A percentile compares a stretch with the other conserved stretches of the same genome.
These are phyloP conservation scores for Rosa persica DNA, from an alignment of 306 rosid species.

Conservation along the genomic window DNA sequence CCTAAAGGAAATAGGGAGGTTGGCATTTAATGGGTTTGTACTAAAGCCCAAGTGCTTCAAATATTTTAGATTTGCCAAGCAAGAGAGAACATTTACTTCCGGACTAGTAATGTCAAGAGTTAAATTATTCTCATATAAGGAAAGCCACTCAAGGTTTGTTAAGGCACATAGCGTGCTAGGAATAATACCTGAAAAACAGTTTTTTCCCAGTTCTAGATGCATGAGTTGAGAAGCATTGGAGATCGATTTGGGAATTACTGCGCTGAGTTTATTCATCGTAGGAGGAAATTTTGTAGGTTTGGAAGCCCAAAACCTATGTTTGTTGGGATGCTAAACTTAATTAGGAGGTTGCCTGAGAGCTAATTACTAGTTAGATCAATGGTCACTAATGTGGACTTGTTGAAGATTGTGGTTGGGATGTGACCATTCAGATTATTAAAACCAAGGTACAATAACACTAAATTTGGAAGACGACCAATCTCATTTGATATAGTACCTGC, in stretches of 20 bases:
- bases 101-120: not conserved
- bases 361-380: too few species aligned
- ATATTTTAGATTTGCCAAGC: not conserved
- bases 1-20: not conserved
- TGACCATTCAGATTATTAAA: not conserved
- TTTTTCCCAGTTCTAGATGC: fast-evolving
- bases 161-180: not conserved
- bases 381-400: not conserved
- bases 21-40: not conserved
- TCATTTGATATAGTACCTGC: not conserved
- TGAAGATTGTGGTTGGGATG: not conserved
- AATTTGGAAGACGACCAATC: not conserved
- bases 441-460: fast-evolving
- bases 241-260: not conserved
- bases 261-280: not conserved
- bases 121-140: not conserved
- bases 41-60: fast-evolving
- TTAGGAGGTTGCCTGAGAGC: not conserved
- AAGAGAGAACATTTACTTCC: not conserved
- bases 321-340: too few species aligned
- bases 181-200: too few species aligned
- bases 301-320: not conserved
- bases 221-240: not conserved
- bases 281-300: not conserved
- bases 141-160: not conserved